Evolutionary conservation across 2,329 filamentous ascomycete genomes (phyloP).

Genomic region (Rhinocladiella mackenziei): DNA sequence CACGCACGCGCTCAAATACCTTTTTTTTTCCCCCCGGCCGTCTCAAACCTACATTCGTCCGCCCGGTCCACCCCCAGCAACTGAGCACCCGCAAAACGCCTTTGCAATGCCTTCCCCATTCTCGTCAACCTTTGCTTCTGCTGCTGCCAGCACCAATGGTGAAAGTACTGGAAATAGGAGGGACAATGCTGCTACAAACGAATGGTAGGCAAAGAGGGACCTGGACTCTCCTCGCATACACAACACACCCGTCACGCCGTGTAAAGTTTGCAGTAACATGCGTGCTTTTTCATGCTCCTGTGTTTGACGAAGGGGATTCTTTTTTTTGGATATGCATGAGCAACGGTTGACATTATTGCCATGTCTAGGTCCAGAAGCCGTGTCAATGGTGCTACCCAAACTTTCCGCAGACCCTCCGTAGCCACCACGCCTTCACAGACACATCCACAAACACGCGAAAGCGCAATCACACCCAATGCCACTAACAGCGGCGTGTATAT

Average conservation of each 20-base stretch:
- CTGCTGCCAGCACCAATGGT: slow-evolving; percentile 69
- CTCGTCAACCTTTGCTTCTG: slow-evolving; percentile 78
- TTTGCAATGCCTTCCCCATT: slow-evolving; percentile 66
- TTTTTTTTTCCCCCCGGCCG: slow-evolving; percentile 9
- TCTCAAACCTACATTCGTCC: slow-evolving; percentile 9
- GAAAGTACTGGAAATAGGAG: slow-evolving; percentile 52
- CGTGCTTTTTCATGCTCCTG: neutral
- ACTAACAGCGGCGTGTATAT: slow-evolving; percentile 53
- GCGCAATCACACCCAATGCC: slow-evolving; percentile 36
- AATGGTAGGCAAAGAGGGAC: slow-evolving; percentile 64
- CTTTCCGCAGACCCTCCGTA: slow-evolving; percentile 61
- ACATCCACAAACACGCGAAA: slow-evolving; percentile 43
- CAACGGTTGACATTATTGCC: slow-evolving; percentile 8
- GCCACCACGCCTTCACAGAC: slow-evolving; percentile 46
- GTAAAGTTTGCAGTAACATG: neutral
- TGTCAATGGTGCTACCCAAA: slow-evolving; percentile 63
- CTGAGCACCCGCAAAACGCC: neutral
- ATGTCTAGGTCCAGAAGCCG: slow-evolving; percentile 55
- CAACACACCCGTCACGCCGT: neutral
- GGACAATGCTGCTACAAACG: slow-evolving; percentile 59
- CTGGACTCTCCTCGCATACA: too few species aligned
- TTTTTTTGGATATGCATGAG: neutral
- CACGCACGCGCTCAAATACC: slow-evolving; percentile 20
- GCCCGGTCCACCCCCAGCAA: slow-evolving; percentile 4
- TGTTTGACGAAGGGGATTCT: too few species aligned